phyloP scores from a whole-genome alignment of 116 monocot genomes.

The Phalaenopsis hybrid region DNA sequence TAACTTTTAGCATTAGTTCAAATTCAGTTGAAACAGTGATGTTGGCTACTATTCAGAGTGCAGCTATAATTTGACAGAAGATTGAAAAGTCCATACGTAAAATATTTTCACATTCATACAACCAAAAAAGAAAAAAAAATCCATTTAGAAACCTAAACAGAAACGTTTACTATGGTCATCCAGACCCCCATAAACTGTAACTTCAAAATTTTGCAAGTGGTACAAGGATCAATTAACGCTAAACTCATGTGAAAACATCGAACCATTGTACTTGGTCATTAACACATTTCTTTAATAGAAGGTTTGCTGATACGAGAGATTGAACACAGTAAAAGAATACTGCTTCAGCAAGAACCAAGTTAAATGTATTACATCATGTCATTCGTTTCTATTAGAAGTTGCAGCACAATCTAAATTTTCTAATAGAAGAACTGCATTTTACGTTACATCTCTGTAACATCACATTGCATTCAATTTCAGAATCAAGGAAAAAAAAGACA shows the following conservation, averaged over 20 bases:
- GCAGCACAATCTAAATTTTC: background rate
- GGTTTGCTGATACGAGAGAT: background rate
- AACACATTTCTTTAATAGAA: background rate
- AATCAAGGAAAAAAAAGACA: background rate
- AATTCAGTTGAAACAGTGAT: background rate
- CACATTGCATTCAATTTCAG: background rate
- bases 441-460: background rate
- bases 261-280: background rate
- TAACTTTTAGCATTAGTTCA: background rate
- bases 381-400: background rate
- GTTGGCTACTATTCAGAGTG: background rate
- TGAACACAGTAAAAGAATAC: background rate
- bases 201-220: background rate
- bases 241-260: background rate
- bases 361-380: background rate
- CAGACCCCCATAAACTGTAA: background rate
- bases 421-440: background rate
- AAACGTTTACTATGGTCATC: background rate
- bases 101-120: background rate
- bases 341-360: background rate
- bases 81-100: background rate
- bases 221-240: background rate
- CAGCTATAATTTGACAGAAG: background rate
- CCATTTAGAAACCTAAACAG: background rate
- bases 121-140: background rate